Conservation (phyloP, 345 rosid species). For the Eucalyptus marginata region DNA sequence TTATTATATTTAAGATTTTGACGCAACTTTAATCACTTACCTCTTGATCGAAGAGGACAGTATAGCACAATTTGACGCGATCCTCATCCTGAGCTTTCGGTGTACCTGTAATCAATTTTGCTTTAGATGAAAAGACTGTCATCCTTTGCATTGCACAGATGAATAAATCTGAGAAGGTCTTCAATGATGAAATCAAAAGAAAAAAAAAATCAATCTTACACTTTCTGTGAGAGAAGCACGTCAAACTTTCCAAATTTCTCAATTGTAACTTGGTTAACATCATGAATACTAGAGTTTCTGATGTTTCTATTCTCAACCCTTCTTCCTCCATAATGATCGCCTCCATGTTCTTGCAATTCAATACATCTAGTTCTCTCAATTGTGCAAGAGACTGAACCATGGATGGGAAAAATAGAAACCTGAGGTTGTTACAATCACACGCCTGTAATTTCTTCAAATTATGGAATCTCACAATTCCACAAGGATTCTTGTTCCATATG, state of each 20-base stretch:
- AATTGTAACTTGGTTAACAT: accelerated
- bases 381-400: neutral
- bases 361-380: accelerated
- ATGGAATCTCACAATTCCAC: neutral
- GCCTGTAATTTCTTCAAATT: accelerated
- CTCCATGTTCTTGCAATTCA: neutral
- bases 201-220: neutral
- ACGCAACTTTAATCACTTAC: accelerated
- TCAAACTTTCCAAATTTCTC: accelerated
- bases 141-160: neutral
- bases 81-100: accelerated
- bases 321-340: neutral
- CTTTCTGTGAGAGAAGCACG: accelerated
- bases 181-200: neutral
- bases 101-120: neutral
- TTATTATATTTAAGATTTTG: neutral
- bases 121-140: neutral
- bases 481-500: neutral
- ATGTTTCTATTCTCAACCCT: neutral
- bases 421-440: accelerated
- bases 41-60: neutral
- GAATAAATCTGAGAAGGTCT: neutral
- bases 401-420: neutral
- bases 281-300: neutral
- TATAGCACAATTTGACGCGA: accelerated